Conservation (phyloP, 192 early-diverging fungal genomes). For the Podila clonocystis region DNA sequence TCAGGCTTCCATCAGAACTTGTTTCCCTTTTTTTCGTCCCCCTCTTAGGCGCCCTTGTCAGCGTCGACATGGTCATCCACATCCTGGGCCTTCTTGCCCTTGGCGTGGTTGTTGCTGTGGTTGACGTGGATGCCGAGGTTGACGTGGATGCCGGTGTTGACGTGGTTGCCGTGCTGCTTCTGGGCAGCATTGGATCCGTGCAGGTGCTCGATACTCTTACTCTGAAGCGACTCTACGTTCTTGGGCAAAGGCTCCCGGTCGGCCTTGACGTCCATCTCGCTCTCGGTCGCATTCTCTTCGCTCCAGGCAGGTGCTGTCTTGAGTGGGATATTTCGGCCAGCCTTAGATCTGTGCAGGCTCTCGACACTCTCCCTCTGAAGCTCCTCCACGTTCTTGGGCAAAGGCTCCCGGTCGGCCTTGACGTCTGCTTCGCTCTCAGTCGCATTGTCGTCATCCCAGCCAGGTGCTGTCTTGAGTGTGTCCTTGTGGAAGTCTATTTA, state of each 20-base stretch:
- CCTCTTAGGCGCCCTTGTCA: no score
- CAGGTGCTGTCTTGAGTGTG: slow-evolving; percentile 30
- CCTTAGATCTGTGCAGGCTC: neutral
- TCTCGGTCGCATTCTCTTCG: slow-evolving; percentile 21
- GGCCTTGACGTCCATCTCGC: slow-evolving; percentile 45
- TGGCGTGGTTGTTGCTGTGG: no score
- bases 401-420: slow-evolving; percentile 38
- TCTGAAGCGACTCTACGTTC: slow-evolving; percentile 19
- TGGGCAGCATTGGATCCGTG: no score
- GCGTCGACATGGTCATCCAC: no score
- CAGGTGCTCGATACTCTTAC: slow-evolving; percentile 11
- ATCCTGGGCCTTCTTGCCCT: no score
- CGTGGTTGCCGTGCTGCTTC: no score
- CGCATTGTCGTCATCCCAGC: slow-evolving; percentile 12
- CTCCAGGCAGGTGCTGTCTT: slow-evolving; percentile 41
- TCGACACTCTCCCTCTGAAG: slow-evolving; percentile 26
- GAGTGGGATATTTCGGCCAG: no score
- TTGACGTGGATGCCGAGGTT: no score
- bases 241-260: slow-evolving; percentile 28
- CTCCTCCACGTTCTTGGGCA: slow-evolving; percentile 14
- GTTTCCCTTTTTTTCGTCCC: no score
- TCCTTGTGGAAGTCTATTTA: slow-evolving; percentile 14
- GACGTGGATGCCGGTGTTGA: no score
- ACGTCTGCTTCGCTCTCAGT: slow-evolving; percentile 45
- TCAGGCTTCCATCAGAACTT: no score